Conservation (phyloP, 2,329 filamentous ascomycete genomes). For the Trichothecium sympodiale region DNA sequence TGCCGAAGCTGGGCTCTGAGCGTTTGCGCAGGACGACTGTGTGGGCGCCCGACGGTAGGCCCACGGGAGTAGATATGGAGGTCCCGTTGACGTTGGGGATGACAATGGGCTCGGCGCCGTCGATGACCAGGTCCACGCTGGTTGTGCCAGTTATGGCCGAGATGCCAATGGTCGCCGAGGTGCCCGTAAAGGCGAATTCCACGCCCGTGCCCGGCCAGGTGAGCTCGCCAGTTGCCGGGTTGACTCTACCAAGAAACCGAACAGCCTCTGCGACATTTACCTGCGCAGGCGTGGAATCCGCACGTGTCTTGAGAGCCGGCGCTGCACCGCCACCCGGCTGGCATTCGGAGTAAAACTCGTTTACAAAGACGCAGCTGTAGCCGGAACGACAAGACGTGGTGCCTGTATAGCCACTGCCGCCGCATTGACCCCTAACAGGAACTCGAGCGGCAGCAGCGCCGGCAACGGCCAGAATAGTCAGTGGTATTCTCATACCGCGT, state of each 20-base stretch:
- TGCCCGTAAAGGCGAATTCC: constrained; percentile 27
- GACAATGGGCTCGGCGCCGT: constrained; percentile 15
- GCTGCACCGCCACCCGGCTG: background rate
- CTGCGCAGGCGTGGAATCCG: too few relatives aligned
- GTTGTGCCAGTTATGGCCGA: constrained; percentile 18
- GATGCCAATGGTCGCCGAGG: constrained; percentile 23
- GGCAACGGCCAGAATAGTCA: too few relatives aligned
- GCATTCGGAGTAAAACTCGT: constrained; percentile 4
- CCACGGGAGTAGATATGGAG: constrained; percentile 17
- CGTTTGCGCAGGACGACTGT: constrained; percentile 25
- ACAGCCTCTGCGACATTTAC: too few relatives aligned
- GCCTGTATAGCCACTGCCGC: constrained; percentile 2
- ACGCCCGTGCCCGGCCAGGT: constrained; percentile 33
- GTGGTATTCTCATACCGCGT: too few relatives aligned
- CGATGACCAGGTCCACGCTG: constrained; percentile 21
- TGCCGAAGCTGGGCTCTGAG: constrained; percentile 23
- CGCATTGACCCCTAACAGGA: constrained; percentile 2
- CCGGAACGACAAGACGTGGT: constrained; percentile 2
- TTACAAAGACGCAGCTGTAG: background rate
- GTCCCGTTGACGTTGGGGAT: constrained; percentile 17
- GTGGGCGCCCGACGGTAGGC: constrained; percentile 23
- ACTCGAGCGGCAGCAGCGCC: too few relatives aligned
- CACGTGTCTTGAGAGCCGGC: too few relatives aligned
- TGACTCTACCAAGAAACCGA: constrained; percentile 25
- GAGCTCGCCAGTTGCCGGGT: constrained; percentile 27